A percentile compares a stretch with the other conserved stretches of the same genome.
These are phyloP conservation scores for Scleromitrula shiraiana DNA, from an alignment of 2,329 filamentous ascomycete species.

Conservation along the genomic window DNA sequence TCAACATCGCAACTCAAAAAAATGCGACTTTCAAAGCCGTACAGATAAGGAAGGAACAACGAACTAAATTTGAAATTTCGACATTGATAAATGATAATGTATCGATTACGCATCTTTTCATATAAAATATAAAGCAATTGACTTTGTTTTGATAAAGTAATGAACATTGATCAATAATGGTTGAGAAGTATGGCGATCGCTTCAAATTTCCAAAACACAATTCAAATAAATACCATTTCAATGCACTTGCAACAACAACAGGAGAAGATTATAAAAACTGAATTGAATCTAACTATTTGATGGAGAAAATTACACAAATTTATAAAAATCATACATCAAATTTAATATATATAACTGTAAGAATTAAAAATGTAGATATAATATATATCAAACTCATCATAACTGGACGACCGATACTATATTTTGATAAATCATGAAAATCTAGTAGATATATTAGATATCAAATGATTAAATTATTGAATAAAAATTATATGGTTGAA, in stretches of 20 bases:
- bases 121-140: neutral
- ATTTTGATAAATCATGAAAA: too few species aligned
- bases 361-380: too few species aligned
- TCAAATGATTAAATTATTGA: too few species aligned
- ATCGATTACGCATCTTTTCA: conserved; percentile 1
- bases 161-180: neutral
- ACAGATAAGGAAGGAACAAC: neutral
- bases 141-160: neutral
- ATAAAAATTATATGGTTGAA: too few species aligned
- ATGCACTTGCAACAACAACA: conserved; percentile 7
- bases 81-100: conserved; percentile 1
- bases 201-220: conserved; percentile 1
- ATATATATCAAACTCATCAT: too few species aligned
- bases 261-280: neutral
- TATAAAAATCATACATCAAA: neutral
- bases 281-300: neutral
- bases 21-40: neutral
- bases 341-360: neutral
- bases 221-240: neutral
- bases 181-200: conserved; percentile 5
- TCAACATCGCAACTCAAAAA: conserved; percentile 5
- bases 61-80: neutral
- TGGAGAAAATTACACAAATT: neutral
- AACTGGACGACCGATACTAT: too few species aligned
- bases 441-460: too few species aligned